Base-by-base conservation (phyloP, 2,329 filamentous ascomycete species). In the Calcarisporium arbuscula region DNA sequence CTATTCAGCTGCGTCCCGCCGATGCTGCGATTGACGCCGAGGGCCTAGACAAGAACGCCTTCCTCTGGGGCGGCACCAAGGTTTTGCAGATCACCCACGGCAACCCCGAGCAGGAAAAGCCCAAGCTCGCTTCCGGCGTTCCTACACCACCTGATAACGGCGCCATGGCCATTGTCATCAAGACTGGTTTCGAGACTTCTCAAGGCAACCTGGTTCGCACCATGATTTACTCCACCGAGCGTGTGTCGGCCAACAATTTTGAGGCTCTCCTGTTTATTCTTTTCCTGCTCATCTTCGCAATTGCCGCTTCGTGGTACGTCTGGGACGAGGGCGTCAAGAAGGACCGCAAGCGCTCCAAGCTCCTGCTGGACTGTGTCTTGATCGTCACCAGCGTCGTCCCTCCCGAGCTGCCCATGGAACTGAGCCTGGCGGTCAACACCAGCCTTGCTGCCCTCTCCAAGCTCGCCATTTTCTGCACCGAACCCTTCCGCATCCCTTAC, bases 141-240 rank as follows among this genome's bases (percentile, higher is more conserved):
- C 79, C 82, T 12, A 53, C 77, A n/a, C 82, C 92, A 22, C 92
- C 94, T 0, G 92, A 98, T 60, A 86, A 92, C 50, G 92, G 92
- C 34, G 92, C 89, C 22, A 77, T 96, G 70, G 92, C 89, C 42
- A 77, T 98, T 43, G 87, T 98, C 29, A 82, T 89, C 53, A 96
- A 95, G 74, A 98, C 92, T 35, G 92, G 92, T 10, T 98, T 98
- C 53, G 94, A 98, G 65, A 98, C 92, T 9, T 96, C 90, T 37
- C 94, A 98, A 64, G 92, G 92, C 44, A 95, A 88, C 61, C 76
- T 98, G 40, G 92, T 98, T 41, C 85, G 92, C 43, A 98, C 92
- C 48, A 98, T 98, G 92, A 98, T 98, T 53, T 98, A 95, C 68
- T 95, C 94, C 2, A 98, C 92, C 2, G 92, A 98, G 62, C 87